Evolutionary conservation across 352 stramenopile species (phyloP).

Genomic region (Phytophthora chlamydospora): DNA sequence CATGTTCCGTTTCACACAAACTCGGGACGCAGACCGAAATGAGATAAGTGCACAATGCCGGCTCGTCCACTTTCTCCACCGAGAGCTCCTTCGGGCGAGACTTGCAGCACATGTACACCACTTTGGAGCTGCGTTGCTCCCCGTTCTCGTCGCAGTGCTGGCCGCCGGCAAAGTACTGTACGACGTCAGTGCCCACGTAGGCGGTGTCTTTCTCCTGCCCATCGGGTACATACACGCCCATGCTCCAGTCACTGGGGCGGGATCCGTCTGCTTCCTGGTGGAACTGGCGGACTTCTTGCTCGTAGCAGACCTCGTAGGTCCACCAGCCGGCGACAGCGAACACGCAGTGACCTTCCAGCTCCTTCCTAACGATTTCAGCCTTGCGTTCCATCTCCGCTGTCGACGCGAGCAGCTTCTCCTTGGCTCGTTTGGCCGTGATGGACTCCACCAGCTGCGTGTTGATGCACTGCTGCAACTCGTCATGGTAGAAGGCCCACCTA

Average conservation of each 20-base stretch:
- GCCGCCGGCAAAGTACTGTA: constrained; percentile 75
- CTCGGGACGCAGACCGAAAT: constrained; percentile 83
- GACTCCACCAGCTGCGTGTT: constrained; percentile 63
- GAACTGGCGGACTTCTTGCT: constrained; percentile 81
- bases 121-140: constrained; percentile 70
- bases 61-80: constrained; percentile 85
- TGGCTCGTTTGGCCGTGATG: constrained; percentile 41
- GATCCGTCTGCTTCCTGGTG: constrained; percentile 79
- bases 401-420: constrained; percentile 45
- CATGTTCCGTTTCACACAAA: constrained; percentile 53
- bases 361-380: constrained; percentile 52
- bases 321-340: constrained; percentile 73
- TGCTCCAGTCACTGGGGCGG: constrained; percentile 82
- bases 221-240: constrained; percentile 65
- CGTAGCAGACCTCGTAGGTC: constrained; percentile 88
- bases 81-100: constrained; percentile 48
- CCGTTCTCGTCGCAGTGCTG: constrained; percentile 88
- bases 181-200: constrained; percentile 49
- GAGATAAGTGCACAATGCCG: constrained; percentile 78
- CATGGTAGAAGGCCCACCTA: constrained; percentile 87
- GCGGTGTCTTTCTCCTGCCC: constrained; percentile 29
- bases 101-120: constrained; percentile 84
- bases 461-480: constrained; percentile 76
- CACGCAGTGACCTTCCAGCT: constrained; percentile 64
- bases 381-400: constrained; percentile 44